Evolutionary conservation across 2,329 filamentous ascomycete genomes (phyloP).

Genomic region (Phoma sp.): DNA sequence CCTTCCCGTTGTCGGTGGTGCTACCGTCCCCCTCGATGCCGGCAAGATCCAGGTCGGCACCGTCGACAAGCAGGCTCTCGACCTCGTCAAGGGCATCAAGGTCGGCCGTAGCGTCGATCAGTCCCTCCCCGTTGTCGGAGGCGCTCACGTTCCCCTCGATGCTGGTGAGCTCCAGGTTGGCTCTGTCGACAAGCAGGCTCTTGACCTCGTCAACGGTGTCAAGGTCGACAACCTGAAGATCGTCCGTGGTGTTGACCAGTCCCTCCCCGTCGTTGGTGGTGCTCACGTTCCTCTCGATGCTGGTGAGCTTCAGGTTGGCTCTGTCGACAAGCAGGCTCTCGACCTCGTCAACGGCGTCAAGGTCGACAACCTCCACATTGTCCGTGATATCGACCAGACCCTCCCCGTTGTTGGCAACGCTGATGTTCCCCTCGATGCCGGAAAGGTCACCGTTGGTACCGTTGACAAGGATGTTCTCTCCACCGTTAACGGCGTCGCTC

Average conservation of each 20-base stretch:
- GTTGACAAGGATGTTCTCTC: conserved; percentile 1
- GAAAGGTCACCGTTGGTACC: conserved; percentile 1
- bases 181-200: conserved; percentile 5
- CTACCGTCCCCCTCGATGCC: conserved; percentile 2
- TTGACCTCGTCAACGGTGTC: neutral
- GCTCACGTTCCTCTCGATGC: conserved; percentile 3
- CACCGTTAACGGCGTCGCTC: neutral
- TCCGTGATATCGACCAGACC: conserved; percentile 6
- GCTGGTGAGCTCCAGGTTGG: conserved; percentile 1
- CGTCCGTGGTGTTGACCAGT: conserved; percentile 1
- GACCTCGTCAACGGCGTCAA: neutral
- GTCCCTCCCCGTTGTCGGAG: conserved; percentile 3
- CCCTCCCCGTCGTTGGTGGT: conserved; percentile 3
- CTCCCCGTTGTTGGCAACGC: neutral
- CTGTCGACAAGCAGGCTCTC: neutral
- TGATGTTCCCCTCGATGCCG: conserved; percentile 1
- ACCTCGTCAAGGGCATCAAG: neutral
- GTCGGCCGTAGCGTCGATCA: conserved; percentile 2
- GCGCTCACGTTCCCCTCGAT: conserved; percentile 1
- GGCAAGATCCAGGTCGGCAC: conserved; percentile 11
- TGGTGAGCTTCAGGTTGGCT: conserved; percentile 9
- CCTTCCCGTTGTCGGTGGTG: conserved; percentile 5
- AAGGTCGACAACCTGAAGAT: neutral
- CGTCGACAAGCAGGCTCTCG: neutral
- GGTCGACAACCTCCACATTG: neutral